Conservation (phyloP, 306 rosid species). For the Dryas drummondii region DNA sequence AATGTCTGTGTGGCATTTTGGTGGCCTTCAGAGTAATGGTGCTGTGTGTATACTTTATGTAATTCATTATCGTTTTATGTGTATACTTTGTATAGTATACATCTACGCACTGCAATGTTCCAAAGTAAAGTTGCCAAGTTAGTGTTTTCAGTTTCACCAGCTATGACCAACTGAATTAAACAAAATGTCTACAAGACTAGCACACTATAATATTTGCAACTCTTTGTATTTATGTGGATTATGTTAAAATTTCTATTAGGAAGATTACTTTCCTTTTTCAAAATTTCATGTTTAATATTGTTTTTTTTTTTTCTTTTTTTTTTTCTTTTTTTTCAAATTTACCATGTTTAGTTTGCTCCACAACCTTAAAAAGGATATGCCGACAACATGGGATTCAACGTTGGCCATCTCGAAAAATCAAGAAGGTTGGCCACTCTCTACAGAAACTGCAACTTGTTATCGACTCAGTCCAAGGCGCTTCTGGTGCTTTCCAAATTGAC, state of each 20-base stretch:
- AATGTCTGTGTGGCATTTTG: neutral
- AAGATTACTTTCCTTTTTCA: neutral
- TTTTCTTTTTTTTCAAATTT: slow-evolving; percentile 6
- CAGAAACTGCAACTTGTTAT: slow-evolving; percentile 88
- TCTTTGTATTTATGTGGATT: slow-evolving; percentile 3
- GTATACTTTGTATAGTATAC: neutral
- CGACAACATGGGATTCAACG: slow-evolving; percentile 93
- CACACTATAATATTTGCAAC: neutral
- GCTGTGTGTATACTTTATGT: neutral
- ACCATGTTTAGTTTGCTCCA: slow-evolving; percentile 70
- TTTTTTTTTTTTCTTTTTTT: neutral
- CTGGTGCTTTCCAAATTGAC: slow-evolving; percentile 78
- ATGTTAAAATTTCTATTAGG: slow-evolving; percentile 5
- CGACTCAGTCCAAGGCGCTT: slow-evolving; percentile 85
- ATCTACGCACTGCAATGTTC: neutral
- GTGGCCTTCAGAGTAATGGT: neutral
- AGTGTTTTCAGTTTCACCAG: neutral
- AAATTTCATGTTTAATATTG: neutral
- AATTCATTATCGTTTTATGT: neutral
- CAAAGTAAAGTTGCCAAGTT: neutral
- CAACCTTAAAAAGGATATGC: slow-evolving; percentile 93
- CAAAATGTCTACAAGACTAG: neutral
- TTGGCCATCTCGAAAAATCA: slow-evolving; percentile 96
- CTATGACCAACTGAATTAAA: neutral
- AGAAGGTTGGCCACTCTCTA: slow-evolving; percentile 95